phyloP scores from a whole-genome alignment of 768 basidiomycete species.

The Scleroderma bovista region DNA sequence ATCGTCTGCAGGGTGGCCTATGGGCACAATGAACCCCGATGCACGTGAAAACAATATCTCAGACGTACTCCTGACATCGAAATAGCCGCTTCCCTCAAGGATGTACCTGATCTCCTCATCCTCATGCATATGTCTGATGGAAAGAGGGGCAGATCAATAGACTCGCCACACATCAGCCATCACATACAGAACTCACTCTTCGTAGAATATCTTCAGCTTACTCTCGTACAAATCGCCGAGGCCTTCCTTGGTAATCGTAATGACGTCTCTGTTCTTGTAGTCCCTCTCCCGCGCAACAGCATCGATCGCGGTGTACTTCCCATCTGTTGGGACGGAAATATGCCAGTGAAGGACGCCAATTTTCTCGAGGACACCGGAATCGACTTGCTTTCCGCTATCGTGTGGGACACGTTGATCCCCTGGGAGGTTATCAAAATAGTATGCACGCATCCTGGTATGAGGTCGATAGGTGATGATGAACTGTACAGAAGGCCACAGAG shows the following conservation, averaged over 20 bases:
- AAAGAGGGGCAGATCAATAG: not conserved
- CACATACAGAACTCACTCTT: constrained; percentile 52
- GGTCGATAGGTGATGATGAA: too few relatives aligned
- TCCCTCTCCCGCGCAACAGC: constrained; percentile 58
- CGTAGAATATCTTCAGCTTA: constrained; percentile 77
- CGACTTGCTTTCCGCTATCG: constrained; percentile 51
- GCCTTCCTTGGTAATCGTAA: constrained; percentile 70
- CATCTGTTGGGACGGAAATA: constrained; percentile 52
- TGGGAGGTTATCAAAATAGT: constrained; percentile 65
- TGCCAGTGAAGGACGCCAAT: constrained; percentile 66
- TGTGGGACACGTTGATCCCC: constrained; percentile 83
- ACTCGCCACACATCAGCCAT: not conserved
- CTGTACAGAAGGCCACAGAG: too few relatives aligned
- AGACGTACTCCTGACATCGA: constrained; percentile 74
- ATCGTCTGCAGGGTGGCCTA: constrained; percentile 57
- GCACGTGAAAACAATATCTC: too few relatives aligned
- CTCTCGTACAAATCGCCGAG: constrained; percentile 76
- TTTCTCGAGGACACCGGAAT: constrained; percentile 41
- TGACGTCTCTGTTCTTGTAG: constrained; percentile 80
- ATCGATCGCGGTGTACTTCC: constrained; percentile 48
- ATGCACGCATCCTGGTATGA: constrained; percentile 50
- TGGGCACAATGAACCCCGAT: not conserved
- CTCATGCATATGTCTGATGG: constrained; percentile 77
- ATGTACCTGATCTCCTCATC: constrained; percentile 93
- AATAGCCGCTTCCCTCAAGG: constrained; percentile 78